Conservation (phyloP, 176 grass and related monocot genomes). For the Carex littledalei region DNA sequence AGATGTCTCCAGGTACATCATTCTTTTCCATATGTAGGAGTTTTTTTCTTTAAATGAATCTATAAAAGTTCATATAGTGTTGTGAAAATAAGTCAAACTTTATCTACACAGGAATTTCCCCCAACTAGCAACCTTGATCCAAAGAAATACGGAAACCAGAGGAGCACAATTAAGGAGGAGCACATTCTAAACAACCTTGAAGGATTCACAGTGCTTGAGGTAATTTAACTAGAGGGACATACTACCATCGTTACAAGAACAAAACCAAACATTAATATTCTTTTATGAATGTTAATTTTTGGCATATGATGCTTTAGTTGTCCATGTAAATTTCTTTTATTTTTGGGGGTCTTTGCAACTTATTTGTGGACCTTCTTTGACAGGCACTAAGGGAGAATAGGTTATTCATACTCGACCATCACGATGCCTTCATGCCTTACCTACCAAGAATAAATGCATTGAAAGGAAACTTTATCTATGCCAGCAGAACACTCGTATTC, state of each 20-base stretch:
- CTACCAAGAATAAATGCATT: constrained; percentile 56
- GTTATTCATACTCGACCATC: constrained; percentile 90
- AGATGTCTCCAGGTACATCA: constrained; percentile 48
- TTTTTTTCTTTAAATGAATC: background rate
- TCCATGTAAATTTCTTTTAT: no score
- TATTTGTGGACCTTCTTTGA: constrained; percentile 15
- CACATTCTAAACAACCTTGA: constrained; percentile 60
- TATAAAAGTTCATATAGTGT: background rate
- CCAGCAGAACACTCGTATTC: constrained; percentile 63
- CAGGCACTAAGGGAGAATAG: constrained; percentile 54
- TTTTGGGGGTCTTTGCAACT: no score
- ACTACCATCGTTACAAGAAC: background rate
- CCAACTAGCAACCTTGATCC: constrained; percentile 63
- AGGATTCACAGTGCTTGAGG: constrained; percentile 51
- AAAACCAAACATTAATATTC: no score
- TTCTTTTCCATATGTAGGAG: background rate
- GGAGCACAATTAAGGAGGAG: constrained; percentile 63
- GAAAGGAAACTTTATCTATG: constrained; percentile 60
- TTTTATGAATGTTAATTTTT: no score
- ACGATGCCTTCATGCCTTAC: constrained; percentile 72
- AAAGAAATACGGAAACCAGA: constrained; percentile 60
- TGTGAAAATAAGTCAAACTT: background rate
- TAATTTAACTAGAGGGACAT: background rate
- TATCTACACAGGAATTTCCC: constrained; percentile 57
- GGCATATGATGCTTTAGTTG: no score